Evolutionary conservation across 2,329 filamentous ascomycete genomes (phyloP).

Genomic region (Aspergillus ochraceoroseus): DNA sequence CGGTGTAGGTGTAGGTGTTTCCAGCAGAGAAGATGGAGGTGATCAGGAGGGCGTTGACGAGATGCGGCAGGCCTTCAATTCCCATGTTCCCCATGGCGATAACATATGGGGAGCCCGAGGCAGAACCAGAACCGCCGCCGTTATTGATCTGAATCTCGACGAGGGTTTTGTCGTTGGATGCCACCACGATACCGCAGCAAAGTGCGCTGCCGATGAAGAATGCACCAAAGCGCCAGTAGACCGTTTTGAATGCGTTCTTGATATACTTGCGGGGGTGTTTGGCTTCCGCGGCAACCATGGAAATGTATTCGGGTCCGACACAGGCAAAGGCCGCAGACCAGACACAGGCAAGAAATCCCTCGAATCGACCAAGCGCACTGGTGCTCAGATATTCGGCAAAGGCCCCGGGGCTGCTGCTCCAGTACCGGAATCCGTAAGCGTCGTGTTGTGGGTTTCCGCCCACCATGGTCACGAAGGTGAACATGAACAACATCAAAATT

Average conservation of each 20-base stretch:
- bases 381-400: conserved; percentile 50
- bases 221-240: conserved; percentile 66
- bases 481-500: conserved; percentile 61
- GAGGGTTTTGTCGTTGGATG: conserved; percentile 55
- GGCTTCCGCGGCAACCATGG: conserved; percentile 58
- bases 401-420: conserved; percentile 26
- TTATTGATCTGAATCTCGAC: conserved; percentile 5
- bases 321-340: conserved; percentile 62
- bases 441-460: conserved; percentile 68
- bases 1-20: conserved; percentile 54
- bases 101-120: conserved; percentile 58
- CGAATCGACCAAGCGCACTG: conserved; percentile 55
- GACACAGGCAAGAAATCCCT: conserved; percentile 59
- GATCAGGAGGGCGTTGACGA: conserved; percentile 54
- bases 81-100: conserved; percentile 57
- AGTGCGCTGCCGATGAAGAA: conserved; percentile 70
- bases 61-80: conserved; percentile 51
- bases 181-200: conserved; percentile 61
- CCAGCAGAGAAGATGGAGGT: conserved; percentile 55
- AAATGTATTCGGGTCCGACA: conserved; percentile 59
- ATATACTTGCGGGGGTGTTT: conserved; percentile 62
- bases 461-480: conserved; percentile 73
- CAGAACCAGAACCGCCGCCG: conserved; percentile 37
- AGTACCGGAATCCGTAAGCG: conserved; percentile 63
- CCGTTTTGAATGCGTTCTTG: conserved; percentile 66